Percentiles rank a stretch among this genome's conserved stretches.
phyloP scores from a whole-genome alignment of 2,329 filamentous ascomycete genomes.

The Xylaria sp. region DNA sequence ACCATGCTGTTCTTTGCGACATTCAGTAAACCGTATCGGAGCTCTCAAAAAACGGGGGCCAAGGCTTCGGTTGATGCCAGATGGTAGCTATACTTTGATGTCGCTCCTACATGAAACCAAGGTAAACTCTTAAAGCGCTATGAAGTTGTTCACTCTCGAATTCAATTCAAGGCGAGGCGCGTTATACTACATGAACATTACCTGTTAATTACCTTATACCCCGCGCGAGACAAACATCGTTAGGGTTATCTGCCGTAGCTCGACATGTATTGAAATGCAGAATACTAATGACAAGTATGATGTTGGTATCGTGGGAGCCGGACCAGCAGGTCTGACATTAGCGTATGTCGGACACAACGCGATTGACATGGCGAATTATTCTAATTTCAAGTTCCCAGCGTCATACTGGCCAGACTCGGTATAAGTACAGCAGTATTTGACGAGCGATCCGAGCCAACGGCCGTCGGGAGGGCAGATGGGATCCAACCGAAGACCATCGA shows the following conservation, averaged over 20 bases:
- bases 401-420: slow-evolving; percentile 69
- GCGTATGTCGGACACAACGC: slow-evolving; percentile 48
- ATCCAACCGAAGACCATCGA: slow-evolving; percentile 83
- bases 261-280: background rate
- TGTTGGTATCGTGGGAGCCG: slow-evolving; percentile 66
- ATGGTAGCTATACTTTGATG: background rate
- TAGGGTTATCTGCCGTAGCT: background rate
- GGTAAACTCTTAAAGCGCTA: background rate
- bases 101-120: background rate
- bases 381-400: slow-evolving; percentile 50
- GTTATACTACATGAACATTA: background rate
- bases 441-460: slow-evolving; percentile 74
- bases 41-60: background rate
- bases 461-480: slow-evolving; percentile 73
- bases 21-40: background rate
- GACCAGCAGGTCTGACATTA: slow-evolving; percentile 67
- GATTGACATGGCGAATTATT: background rate
- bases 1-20: background rate
- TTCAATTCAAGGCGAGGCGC: background rate
- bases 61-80: background rate
- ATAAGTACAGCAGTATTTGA: slow-evolving; percentile 74
- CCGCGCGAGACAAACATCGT: background rate
- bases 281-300: slow-evolving; percentile 33
- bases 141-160: background rate
- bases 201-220: background rate